These are phyloP conservation scores for Fallopia convolvulus DNA, from an alignment of 148 eudicot species.

Conservation along the genomic window DNA sequence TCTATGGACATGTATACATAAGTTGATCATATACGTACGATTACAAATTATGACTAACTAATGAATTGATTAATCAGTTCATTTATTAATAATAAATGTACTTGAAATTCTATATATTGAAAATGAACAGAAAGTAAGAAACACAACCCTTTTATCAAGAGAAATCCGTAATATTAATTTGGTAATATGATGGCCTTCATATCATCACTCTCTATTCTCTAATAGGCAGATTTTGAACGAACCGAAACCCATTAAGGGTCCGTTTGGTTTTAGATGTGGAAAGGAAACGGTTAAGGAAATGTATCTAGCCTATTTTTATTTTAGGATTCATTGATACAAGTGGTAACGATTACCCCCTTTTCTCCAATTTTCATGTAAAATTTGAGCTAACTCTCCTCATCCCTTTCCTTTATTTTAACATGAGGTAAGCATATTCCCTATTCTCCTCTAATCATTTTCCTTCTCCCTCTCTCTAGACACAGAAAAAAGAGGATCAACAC, in stretches of 20 bases:
- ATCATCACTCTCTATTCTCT: not conserved
- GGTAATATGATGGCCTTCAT: not conserved
- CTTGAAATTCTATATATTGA: not conserved
- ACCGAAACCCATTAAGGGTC: not conserved
- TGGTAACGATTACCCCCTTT: too few relatives aligned
- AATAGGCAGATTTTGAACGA: not conserved
- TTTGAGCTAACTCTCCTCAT: too few relatives aligned
- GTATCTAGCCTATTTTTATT: too few relatives aligned
- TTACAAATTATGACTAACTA: not conserved
- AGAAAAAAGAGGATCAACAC: too few relatives aligned
- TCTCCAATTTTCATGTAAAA: too few relatives aligned
- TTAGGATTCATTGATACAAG: too few relatives aligned
- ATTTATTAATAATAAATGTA: conserved; percentile 17
- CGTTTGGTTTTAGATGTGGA: too few relatives aligned
- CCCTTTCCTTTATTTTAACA: too few relatives aligned
- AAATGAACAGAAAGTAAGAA: not conserved
- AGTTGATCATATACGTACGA: not conserved
- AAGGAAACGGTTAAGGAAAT: too few relatives aligned
- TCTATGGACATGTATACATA: not conserved
- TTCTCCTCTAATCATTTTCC: too few relatives aligned
- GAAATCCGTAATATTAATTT: not conserved
- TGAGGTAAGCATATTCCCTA: too few relatives aligned
- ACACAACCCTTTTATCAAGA: not conserved
- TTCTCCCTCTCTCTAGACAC: too few relatives aligned
- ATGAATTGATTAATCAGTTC: not conserved